These are phyloP conservation scores for Erigeron canadensis DNA, from an alignment of 129 eudicot genomes.

Conservation along the genomic window DNA sequence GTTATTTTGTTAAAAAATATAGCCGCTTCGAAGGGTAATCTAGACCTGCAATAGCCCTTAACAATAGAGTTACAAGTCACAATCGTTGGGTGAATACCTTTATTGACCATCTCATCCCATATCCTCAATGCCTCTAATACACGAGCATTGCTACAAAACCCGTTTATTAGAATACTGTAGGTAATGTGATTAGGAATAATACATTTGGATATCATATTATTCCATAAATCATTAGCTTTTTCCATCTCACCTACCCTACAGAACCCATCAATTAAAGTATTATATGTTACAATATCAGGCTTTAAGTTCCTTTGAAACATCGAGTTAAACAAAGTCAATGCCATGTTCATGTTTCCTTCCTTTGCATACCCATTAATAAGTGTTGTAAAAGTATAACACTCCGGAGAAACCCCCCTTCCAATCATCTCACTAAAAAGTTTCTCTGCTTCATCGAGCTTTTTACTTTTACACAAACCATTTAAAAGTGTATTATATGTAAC, in stretches of 20 bases:
- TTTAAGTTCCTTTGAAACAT: slow-evolving; percentile 66
- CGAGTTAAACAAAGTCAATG: slow-evolving; percentile 44
- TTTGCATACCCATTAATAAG: slow-evolving; percentile 65
- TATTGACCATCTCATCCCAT: slow-evolving; percentile 70
- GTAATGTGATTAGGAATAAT: slow-evolving; percentile 56
- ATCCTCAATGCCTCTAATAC: slow-evolving; percentile 50
- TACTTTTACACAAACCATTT: slow-evolving; percentile 64
- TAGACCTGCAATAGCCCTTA: slow-evolving; percentile 64
- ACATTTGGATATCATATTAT: slow-evolving; percentile 47
- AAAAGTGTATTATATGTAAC: slow-evolving; percentile 74
- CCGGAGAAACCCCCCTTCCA: slow-evolving; percentile 61
- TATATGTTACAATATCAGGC: slow-evolving; percentile 77
- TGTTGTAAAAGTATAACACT: slow-evolving; percentile 62
- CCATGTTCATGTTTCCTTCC: slow-evolving; percentile 53
- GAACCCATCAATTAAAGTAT: slow-evolving; percentile 73
- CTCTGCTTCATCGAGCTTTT: slow-evolving; percentile 64
- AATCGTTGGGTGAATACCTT: slow-evolving; percentile 56
- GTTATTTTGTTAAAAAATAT: slow-evolving; percentile 45
- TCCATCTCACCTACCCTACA: slow-evolving; percentile 78
- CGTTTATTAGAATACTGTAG: slow-evolving; percentile 62
- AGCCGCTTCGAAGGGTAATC: slow-evolving; percentile 42
- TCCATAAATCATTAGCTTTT: slow-evolving; percentile 51
- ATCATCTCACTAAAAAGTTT: slow-evolving; percentile 69
- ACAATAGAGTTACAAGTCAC: slow-evolving; percentile 66
- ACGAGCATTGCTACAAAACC: slow-evolving; percentile 55